phyloP scores from a whole-genome alignment of 805 yeast species.

The Saccharomycopsis javanensis region DNA sequence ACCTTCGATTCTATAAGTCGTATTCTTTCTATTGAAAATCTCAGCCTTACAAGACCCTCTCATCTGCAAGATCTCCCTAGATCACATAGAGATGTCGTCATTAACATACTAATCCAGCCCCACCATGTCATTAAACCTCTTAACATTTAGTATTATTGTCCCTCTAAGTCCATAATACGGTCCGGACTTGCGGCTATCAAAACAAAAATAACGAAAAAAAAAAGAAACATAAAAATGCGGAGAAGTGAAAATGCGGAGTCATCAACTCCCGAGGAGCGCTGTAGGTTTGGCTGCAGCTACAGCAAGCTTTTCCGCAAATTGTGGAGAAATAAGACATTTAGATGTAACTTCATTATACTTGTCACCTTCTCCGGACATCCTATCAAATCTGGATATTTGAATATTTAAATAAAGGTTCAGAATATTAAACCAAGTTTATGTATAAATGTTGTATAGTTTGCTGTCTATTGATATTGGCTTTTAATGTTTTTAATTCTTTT shows the following conservation, averaged over 20 bases:
- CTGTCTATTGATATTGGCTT: too few species aligned
- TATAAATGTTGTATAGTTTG: background rate
- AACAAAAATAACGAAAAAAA: background rate
- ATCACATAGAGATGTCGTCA: too few species aligned
- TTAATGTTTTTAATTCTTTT: too few species aligned
- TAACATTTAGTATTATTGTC: too few species aligned
- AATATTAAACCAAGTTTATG: background rate
- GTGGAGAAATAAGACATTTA: background rate
- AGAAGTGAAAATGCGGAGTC: background rate
- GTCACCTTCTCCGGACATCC: background rate
- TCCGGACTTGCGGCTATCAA: background rate
- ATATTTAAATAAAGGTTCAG: too few species aligned
- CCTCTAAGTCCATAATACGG: too few species aligned
- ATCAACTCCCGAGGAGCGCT: background rate
- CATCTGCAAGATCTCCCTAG: too few species aligned
- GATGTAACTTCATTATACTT: background rate
- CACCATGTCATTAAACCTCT: too few species aligned
- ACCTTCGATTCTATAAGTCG: too few species aligned
- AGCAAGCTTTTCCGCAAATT: background rate
- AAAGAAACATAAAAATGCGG: background rate
- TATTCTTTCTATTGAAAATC: too few species aligned
- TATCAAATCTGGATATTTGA: background rate
- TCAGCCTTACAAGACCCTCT: too few species aligned
- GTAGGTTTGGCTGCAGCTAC: background rate
- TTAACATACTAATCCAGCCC: too few species aligned